These are phyloP conservation scores for Periglandula ipomoeae DNA, from an alignment of 2,329 filamentous ascomycete genomes.

Conservation along the genomic window DNA sequence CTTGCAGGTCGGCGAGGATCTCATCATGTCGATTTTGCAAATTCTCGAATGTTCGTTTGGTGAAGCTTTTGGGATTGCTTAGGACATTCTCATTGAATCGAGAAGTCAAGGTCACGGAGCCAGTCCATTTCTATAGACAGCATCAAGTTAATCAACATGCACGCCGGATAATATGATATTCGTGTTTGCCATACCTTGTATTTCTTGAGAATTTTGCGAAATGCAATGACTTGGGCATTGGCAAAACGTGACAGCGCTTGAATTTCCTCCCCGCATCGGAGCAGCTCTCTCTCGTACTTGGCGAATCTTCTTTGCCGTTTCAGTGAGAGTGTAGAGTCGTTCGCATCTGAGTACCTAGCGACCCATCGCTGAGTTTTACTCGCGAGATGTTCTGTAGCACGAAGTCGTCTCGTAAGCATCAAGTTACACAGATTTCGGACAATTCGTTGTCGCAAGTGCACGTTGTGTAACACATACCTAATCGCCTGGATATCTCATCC, in stretches of 20 bases:
- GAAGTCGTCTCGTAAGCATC: not conserved
- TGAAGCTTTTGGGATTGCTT: constrained; percentile 61
- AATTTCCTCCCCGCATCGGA: constrained; percentile 61
- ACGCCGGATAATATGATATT: not conserved
- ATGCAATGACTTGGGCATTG: constrained; percentile 64
- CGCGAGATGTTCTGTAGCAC: constrained; percentile 37
- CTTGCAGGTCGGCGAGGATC: constrained; percentile 36
- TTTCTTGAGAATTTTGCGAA: constrained; percentile 78
- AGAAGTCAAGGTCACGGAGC: constrained; percentile 53
- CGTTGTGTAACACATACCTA: constrained; percentile 41
- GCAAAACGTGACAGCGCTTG: constrained; percentile 62
- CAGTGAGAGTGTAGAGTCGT: constrained; percentile 24
- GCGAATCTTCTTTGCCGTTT: constrained; percentile 43
- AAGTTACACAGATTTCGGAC: not conserved
- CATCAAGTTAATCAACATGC: too few species aligned
- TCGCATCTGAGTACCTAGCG: constrained; percentile 30
- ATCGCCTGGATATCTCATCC: constrained; percentile 62
- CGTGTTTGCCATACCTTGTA: constrained; percentile 45
- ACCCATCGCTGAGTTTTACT: constrained; percentile 38
- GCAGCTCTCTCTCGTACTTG: constrained; percentile 43
- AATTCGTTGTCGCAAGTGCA: not conserved
- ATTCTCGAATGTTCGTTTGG: constrained; percentile 52
- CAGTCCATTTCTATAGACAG: constrained; percentile 72
- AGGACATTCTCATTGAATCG: constrained; percentile 61
- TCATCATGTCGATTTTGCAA: constrained; percentile 42